Base-by-base conservation (phyloP, 2,329 filamentous ascomycete genomes). In the Diaporthe sp. region DNA sequence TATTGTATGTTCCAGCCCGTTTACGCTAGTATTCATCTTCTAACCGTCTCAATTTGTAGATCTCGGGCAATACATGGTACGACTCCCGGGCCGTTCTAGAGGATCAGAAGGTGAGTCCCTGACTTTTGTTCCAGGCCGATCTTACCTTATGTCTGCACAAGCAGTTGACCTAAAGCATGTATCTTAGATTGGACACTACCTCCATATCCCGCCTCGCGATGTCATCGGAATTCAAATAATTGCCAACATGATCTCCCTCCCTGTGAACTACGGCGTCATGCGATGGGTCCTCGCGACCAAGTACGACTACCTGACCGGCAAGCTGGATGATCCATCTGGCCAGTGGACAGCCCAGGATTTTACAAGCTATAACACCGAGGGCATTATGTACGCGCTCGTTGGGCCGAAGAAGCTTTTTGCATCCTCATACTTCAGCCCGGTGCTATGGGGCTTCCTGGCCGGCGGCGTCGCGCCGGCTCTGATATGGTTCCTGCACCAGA, bases 181-280 rank as follows among this genome's bases (percentile, higher is more conserved):
- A 1, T 15, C n/a, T 6, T 19, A 75, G 74, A 73, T 75, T n/a
- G 74, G 74, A 28, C 70, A 75, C 28, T 75, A 75, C 42, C 57
- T 77, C 19, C 77, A 77, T 54, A 73, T 77, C 12, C 76, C 77
- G 12, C 77, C 77, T 38, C 77, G 77, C 10, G 60, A 74, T 30
- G 77, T 78, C 22, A 77, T 78, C 10, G 75, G 76, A n/a, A 76
- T 77, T 42, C 77, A 78, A 55, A 75, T 77, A 22, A 42, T 77
- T 35, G 77, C 74, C 70, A 76, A 76, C 64, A 76, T 77, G 40
- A 35, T 78, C n/a, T 75, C 76, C 4, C 72, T 72, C 6, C 77
- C 77, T 6, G 66, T 78, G 28, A 78, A 77, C 74, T 78, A 78
- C 47, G 77, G 66, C 38, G 74, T 78, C 4, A 77, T 78, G 77